These are phyloP conservation scores for Termitomyces sp. DNA, from an alignment of 768 basidiomycete genomes.

Conservation along the genomic window DNA sequence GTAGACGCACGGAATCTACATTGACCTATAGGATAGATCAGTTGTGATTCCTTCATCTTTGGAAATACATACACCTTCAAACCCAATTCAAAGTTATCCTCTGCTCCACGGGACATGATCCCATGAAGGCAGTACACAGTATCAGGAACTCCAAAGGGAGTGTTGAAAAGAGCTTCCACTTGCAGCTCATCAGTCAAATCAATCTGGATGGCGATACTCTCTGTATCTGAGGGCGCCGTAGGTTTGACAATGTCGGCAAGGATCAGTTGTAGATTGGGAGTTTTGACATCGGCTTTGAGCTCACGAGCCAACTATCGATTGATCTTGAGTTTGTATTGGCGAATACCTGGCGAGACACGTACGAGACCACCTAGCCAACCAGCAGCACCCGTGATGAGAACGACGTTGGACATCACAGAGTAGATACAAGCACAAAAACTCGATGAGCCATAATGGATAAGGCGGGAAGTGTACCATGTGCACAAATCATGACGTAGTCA, in stretches of 20 bases:
- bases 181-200: slow-evolving; percentile 36
- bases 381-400: slow-evolving; percentile 43
- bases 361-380: slow-evolving; percentile 39
- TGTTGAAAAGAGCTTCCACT: slow-evolving; percentile 34
- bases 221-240: slow-evolving; percentile 24
- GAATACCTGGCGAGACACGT: slow-evolving; percentile 10
- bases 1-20: slow-evolving; percentile 48
- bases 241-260: slow-evolving; percentile 48
- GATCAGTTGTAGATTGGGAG: slow-evolving; percentile 41
- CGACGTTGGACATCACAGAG: slow-evolving; percentile 24
- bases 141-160: slow-evolving; percentile 35
- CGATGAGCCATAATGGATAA: not conserved
- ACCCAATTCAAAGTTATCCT: slow-evolving; percentile 58
- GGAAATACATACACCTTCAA: slow-evolving; percentile 30
- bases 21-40: slow-evolving; percentile 37
- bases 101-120: slow-evolving; percentile 61
- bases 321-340: not conserved
- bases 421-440: not conserved
- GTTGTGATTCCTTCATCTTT: not conserved
- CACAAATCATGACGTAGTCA: not conserved
- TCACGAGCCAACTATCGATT: slow-evolving; percentile 31
- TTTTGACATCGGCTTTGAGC: slow-evolving; percentile 26
- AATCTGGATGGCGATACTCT: slow-evolving; percentile 32
- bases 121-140: slow-evolving; percentile 50
- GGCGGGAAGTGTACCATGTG: not conserved